Evolutionary conservation across 805 yeast genomes (phyloP).

Genomic region (Candida morakotiae): DNA sequence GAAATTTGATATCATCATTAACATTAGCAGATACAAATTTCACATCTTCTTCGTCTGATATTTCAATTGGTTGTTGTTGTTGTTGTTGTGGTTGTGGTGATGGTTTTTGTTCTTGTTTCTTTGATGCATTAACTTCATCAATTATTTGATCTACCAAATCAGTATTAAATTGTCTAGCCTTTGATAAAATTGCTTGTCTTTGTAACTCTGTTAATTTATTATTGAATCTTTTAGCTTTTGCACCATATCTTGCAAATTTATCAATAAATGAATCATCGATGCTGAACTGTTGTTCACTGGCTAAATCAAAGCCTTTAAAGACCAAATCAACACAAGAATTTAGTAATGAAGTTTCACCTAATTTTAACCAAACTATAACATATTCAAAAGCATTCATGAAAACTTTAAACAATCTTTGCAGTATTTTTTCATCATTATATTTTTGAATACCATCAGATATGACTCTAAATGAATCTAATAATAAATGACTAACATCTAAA

Average conservation of each 20-base stretch:
- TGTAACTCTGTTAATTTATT: slow-evolving; percentile 70
- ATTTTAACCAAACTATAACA: slow-evolving; percentile 75
- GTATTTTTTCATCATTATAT: slow-evolving; percentile 6
- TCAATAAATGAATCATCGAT: slow-evolving; percentile 53
- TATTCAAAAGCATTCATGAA: slow-evolving; percentile 61
- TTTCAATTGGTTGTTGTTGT: slow-evolving; percentile 3
- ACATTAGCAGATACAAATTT: not conserved
- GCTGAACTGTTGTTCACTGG: slow-evolving; percentile 47
- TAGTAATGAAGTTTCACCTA: slow-evolving; percentile 74
- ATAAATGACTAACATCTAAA: slow-evolving; percentile 66
- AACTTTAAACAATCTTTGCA: slow-evolving; percentile 38
- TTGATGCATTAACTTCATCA: slow-evolving; percentile 31
- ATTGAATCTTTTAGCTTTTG: slow-evolving; percentile 61
- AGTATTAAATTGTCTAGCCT: slow-evolving; percentile 54
- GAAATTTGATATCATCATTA: not conserved
- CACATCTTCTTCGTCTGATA: slow-evolving; percentile 1
- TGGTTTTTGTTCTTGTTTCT: slow-evolving; percentile 6
- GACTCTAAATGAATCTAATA: slow-evolving; percentile 64
- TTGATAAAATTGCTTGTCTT: slow-evolving; percentile 54
- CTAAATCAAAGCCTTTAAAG: slow-evolving; percentile 60
- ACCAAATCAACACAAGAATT: slow-evolving; percentile 71
- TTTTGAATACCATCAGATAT: slow-evolving; percentile 16
- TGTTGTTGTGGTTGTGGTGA: slow-evolving; percentile 5
- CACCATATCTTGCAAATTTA: slow-evolving; percentile 58
- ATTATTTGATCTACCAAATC: slow-evolving; percentile 50